Evolutionary conservation across 179 eudicot genomes (phyloP), one percentile per base, ranked within the genome.

Genomic region (Vitellaria paradoxa): DNA sequence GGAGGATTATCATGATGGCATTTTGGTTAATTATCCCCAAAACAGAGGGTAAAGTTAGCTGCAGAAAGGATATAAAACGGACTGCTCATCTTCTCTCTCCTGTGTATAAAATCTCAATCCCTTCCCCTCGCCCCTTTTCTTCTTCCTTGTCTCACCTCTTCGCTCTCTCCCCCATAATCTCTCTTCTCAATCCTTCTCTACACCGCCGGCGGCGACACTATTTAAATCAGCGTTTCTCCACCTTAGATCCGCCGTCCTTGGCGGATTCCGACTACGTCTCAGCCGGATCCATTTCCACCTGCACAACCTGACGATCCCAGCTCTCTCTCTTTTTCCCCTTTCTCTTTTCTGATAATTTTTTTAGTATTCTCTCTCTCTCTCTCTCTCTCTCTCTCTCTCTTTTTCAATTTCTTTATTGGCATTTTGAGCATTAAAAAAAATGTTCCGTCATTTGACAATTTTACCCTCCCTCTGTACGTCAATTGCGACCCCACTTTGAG

Each of bases 241-340:
- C 5, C 13, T 26, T 12, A 73, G 81, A 73, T 80, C 76, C 49
- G 56, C 77, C 40, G 0, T 11, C 17, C 66, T 71, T 7, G 6
- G 26, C 52, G n/a, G 65, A 62, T 63, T 24, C 68, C 68, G 77
- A 49, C 73, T 50, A 52, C 46, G 62, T 70, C 63, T 61, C 82
- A 7, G 26, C 75, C 9, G 23, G 60, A 55, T 55, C 60, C 60
- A 55, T 55, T 15, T 55, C 13, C 7, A 55, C 17, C 60, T 15
- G 2, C 60, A 55, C 4, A 12, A 59, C 63, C 63, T 59, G 23
- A 59, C 23, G 1, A 8, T 21, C 63, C 15, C n/a, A 7, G 65
- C 70, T 24, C 17, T 66, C 50, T 68, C 55, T 13, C 23, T 18
- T 62, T 40, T 5, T 13, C 18, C n/a, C 9, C 9, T 4, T 5